phyloP scores from a whole-genome alignment of 305 asterid genomes.

The Solanum chacoense region DNA sequence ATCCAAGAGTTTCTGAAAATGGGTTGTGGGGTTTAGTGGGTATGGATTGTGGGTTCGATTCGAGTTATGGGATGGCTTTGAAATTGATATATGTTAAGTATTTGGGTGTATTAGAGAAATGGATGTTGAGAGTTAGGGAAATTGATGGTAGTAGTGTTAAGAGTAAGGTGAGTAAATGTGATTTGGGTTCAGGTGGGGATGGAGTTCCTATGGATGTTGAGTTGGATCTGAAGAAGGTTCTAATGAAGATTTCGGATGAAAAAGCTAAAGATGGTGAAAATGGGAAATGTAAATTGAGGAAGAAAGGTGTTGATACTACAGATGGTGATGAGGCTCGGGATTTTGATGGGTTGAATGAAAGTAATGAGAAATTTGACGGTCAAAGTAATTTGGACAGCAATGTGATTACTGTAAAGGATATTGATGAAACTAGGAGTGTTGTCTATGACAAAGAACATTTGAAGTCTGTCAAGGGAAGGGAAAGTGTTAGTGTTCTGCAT shows the following conservation, averaged over 20 bases:
- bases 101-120: constrained; percentile 32
- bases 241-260: constrained; percentile 23
- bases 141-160: not conserved
- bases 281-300: constrained; percentile 9
- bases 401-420: not conserved
- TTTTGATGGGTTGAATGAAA: not conserved
- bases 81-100: constrained; percentile 51
- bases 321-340: not conserved
- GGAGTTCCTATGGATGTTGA: constrained; percentile 32
- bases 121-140: constrained; percentile 22
- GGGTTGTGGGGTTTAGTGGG: constrained; percentile 43
- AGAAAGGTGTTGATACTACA: not conserved
- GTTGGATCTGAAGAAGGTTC: constrained; percentile 30
- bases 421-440: not conserved
- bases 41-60: constrained; percentile 37
- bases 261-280: constrained; percentile 18
- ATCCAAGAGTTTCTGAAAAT: constrained; percentile 19
- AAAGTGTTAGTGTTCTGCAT: not conserved
- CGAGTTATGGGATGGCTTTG: constrained; percentile 26
- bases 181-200: not conserved
- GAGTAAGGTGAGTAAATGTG: not conserved
- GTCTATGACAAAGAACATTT: not conserved
- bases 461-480: not conserved
- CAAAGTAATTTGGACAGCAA: not conserved
- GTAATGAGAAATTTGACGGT: not conserved